Percentiles rank a stretch among this genome's conserved stretches.
phyloP scores from a whole-genome alignment of 1,139 yeast genomes.

The Taphrina betulina region DNA sequence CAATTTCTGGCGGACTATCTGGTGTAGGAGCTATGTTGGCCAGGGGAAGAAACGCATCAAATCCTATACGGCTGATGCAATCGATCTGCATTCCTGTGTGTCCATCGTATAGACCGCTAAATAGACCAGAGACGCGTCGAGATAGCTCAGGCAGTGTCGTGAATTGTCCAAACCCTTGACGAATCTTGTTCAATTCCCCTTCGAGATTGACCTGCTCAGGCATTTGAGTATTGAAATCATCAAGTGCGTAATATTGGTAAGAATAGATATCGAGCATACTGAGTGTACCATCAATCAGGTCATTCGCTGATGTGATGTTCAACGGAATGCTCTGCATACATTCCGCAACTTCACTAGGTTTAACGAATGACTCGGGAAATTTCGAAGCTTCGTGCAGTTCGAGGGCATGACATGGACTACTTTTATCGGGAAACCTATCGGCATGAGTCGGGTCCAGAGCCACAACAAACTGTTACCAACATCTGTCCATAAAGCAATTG shows the following conservation, averaged over 20 bases:
- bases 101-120: slow-evolving; percentile 18
- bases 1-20: not conserved
- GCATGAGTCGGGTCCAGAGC: too few species aligned
- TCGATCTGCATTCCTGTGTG: slow-evolving; percentile 16
- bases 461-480: too few species aligned
- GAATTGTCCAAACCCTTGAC: not conserved
- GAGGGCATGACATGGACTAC: slow-evolving; percentile 2
- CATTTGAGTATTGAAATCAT: slow-evolving; percentile 3
- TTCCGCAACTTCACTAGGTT: slow-evolving; percentile 4
- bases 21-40: not conserved
- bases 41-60: slow-evolving; percentile 11
- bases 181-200: not conserved
- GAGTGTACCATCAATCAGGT: not conserved
- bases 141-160: slow-evolving; percentile 3
- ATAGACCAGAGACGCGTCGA: not conserved
- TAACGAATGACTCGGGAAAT: slow-evolving; percentile 12
- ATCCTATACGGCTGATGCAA: slow-evolving; percentile 9
- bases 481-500: too few species aligned
- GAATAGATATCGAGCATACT: slow-evolving; percentile 14
- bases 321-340: slow-evolving; percentile 8
- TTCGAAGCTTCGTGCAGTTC: slow-evolving; percentile 2
- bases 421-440: too few species aligned
- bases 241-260: slow-evolving; percentile 3
- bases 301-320: slow-evolving; percentile 12
- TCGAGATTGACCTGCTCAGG: slow-evolving; percentile 1